Evolutionary conservation across 306 rosid genomes (phyloP).

Genomic region (Fragaria nilgerrensis): DNA sequence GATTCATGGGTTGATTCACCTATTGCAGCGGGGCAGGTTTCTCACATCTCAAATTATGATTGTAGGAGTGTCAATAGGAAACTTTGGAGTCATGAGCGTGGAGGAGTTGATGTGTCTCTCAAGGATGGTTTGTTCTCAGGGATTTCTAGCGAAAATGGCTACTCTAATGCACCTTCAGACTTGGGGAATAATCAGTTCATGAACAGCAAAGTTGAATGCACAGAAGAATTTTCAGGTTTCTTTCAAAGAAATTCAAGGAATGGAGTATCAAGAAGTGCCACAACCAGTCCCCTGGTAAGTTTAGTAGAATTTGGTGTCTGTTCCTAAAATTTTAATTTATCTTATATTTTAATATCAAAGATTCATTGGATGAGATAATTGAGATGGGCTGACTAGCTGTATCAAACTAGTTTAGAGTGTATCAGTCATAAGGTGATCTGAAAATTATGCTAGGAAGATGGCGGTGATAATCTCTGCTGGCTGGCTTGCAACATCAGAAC

Average conservation of each 20-base stretch:
- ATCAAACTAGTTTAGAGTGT: neutral
- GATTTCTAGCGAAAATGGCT: conserved; percentile 29
- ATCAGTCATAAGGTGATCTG: neutral
- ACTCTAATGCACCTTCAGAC: conserved; percentile 34
- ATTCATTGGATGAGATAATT: neutral
- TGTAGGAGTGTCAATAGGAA: conserved; percentile 62
- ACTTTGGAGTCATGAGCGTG: conserved; percentile 66
- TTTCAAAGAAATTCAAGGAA: conserved; percentile 38
- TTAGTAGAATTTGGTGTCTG: neutral
- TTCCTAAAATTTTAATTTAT: neutral
- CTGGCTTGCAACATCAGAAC: neutral
- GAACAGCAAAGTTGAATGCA: conserved; percentile 25
- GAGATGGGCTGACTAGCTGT: neutral
- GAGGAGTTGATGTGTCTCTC: conserved; percentile 78
- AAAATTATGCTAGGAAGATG: neutral
- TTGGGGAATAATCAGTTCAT: conserved; percentile 28
- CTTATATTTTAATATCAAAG: neutral
- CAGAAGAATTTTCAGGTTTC: conserved; percentile 60
- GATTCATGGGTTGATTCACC: conserved; percentile 65
- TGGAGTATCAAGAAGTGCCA: conserved; percentile 60
- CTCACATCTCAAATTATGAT: conserved; percentile 34
- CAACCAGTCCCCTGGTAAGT: conserved; percentile 72
- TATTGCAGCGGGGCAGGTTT: conserved; percentile 37
- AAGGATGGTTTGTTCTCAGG: conserved; percentile 72
- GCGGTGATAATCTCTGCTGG: neutral